Base-by-base conservation (phyloP, 208 protist species). In the Trypanosoma boissoni region DNA sequence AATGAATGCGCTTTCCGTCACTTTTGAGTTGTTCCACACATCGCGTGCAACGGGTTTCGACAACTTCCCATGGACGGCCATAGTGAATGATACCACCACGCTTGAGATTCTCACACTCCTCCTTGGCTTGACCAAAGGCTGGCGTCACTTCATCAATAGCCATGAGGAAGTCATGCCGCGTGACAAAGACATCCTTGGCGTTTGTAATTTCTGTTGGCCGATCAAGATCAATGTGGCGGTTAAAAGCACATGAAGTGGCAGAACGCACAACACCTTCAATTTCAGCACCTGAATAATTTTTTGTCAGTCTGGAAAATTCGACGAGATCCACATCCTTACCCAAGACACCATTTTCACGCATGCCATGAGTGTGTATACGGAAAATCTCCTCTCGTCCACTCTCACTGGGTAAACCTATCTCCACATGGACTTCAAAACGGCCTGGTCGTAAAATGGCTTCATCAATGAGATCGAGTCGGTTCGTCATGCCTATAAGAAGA, bases 401-500 rank as follows among this genome's bases (percentile, higher is more conserved):
- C 73, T 99, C 92, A 76, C 99, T 97, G 23, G 99, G 99, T 20
- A 99, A 76, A 12, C 88, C 88, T 73, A 97, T 98, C 69, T 99
- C 97, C 1, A 99, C 86, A 58, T 99, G 96, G 42, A 99, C 97
- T 72, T 99, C 98, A 45, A 99, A 94, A 64, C 99, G 88, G 31
- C 99, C 98, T 3, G 99, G 99, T 24, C 99, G 88, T 3, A 99
- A 77, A 28, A 99, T 88, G 29, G 99, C 99, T 43, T 99, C 97
- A 73, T 99, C 99, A 56, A 99, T 99, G 68, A 99, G 82, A 73
- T 99, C 99, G 28, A 91, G 80, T 32, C 98, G 74, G 74, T 99
- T 99, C 9, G 99, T 99, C 98, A 99, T 99, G 61, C 98, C 99
- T 69, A 99, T 99, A 16, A 99, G 70, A 0, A 99, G 80, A 31